Percentiles rank a stretch among this genome's conserved stretches.
Evolutionary conservation across 1,139 yeast species (phyloP).

Genomic region (Candida frijolesensis): DNA sequence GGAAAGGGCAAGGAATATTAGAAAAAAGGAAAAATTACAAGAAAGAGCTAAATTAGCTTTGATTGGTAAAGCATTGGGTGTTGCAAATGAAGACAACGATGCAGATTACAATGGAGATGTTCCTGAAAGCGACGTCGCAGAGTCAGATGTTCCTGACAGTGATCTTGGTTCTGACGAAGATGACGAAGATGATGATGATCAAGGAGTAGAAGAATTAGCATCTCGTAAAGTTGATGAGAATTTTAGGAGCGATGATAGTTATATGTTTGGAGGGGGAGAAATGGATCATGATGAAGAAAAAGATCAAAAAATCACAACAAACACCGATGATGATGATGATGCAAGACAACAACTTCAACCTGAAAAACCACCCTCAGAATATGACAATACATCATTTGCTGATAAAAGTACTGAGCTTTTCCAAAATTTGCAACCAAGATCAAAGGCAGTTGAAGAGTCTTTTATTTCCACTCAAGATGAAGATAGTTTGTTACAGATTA

Average conservation of each 20-base stretch:
- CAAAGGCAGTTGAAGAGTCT: conserved; percentile 5
- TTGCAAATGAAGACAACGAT: conserved; percentile 14
- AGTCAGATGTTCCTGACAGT: conserved; percentile 20
- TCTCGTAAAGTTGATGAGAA: conserved; percentile 9
- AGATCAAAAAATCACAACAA: conserved; percentile 5
- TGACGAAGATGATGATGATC: conserved; percentile 18
- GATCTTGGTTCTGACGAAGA: conserved; percentile 20
- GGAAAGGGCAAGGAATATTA: conserved; percentile 51
- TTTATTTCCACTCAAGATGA: conserved; percentile 10
- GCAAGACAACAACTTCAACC: not conserved
- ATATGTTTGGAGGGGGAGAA: conserved; percentile 35
- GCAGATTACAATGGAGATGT: conserved; percentile 22
- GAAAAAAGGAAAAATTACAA: conserved; percentile 50
- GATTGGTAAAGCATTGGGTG: conserved; percentile 20
- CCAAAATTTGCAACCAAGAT: conserved; percentile 34
- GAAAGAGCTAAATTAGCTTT: conserved; percentile 42
- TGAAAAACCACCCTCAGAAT: not conserved
- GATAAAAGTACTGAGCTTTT: conserved; percentile 23
- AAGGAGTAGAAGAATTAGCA: conserved; percentile 21
- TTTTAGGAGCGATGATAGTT: conserved; percentile 33
- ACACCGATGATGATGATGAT: conserved; percentile 2
- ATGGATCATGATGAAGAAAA: conserved; percentile 7
- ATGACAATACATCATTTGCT: not conserved
- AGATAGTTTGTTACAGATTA: not conserved
- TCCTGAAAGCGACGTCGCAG: conserved; percentile 25